phyloP scores from a whole-genome alignment of 495 filamentous ascomycete species.

The Xylaria palmicola region DNA sequence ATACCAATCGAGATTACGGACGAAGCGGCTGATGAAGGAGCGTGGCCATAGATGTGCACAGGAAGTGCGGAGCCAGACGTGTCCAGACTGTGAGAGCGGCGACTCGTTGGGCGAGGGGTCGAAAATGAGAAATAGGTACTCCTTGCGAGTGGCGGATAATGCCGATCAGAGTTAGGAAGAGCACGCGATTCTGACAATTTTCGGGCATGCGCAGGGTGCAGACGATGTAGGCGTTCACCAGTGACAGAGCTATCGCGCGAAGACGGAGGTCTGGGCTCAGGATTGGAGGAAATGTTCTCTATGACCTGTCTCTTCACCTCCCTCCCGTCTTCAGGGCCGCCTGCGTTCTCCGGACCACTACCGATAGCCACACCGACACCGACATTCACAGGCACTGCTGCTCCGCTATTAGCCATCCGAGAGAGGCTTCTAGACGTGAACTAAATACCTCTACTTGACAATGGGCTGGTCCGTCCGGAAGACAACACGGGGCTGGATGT shows the following conservation, averaged over 20 bases:
- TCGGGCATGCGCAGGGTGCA: slow-evolving; percentile 18
- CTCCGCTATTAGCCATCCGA: slow-evolving; percentile 18
- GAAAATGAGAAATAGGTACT: slow-evolving; percentile 32
- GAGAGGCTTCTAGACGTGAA: slow-evolving; percentile 14
- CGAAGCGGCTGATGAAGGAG: slow-evolving; percentile 20
- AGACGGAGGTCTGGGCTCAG: slow-evolving; percentile 4
- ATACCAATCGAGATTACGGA: slow-evolving; percentile 27
- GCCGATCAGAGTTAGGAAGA: slow-evolving; percentile 15
- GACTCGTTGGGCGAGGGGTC: slow-evolving; percentile 22
- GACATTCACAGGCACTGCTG: slow-evolving; percentile 16
- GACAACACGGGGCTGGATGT: slow-evolving; percentile 12
- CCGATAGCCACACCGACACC: slow-evolving; percentile 11
- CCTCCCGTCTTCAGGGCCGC: slow-evolving; percentile 19
- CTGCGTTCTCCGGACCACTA: slow-evolving; percentile 15
- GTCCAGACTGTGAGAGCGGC: slow-evolving; percentile 14
- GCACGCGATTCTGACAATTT: slow-evolving; percentile 14
- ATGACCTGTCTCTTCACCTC: slow-evolving; percentile 15
- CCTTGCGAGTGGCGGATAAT: slow-evolving; percentile 28
- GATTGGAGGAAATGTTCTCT: slow-evolving; percentile 10
- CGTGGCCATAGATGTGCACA: slow-evolving; percentile 7
- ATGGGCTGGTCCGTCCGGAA: slow-evolving; percentile 15
- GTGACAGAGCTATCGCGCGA: slow-evolving; percentile 12
- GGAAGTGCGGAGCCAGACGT: neutral
- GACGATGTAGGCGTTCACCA: slow-evolving; percentile 16
- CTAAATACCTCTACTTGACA: slow-evolving; percentile 21